Conservation (phyloP, 2,329 filamentous ascomycete species). For the Zymoseptoria pseudotritici region DNA sequence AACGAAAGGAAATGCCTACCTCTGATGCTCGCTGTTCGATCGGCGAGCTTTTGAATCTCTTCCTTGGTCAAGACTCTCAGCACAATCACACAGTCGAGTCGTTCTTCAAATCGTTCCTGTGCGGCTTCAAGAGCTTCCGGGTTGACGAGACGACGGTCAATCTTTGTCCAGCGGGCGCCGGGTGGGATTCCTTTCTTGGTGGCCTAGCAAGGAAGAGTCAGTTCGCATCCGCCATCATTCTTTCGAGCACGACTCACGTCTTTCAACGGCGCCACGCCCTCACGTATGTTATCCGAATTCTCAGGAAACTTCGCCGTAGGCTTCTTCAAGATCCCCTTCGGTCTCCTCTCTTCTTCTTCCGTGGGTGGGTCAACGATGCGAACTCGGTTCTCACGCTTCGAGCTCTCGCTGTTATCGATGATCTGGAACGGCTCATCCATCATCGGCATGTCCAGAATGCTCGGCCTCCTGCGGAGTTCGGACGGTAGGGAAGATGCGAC, state of each 20-base stretch:
- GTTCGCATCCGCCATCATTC: neutral
- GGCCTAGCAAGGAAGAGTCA: slow-evolving; percentile 19
- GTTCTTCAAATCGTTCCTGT: slow-evolving; percentile 86
- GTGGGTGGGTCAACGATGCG: slow-evolving; percentile 63
- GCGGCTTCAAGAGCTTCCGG: slow-evolving; percentile 76
- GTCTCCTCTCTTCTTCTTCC: slow-evolving; percentile 58
- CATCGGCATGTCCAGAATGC: slow-evolving; percentile 28
- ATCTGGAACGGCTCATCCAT: slow-evolving; percentile 23
- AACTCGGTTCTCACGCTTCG: slow-evolving; percentile 34
- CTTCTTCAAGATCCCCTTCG: slow-evolving; percentile 78
- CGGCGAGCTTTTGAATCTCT: slow-evolving; percentile 81
- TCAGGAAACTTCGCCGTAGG: slow-evolving; percentile 81
- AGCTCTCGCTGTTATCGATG: slow-evolving; percentile 29
- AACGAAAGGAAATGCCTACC: slow-evolving; percentile 29
- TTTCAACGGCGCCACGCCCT: slow-evolving; percentile 90
- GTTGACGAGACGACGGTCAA: slow-evolving; percentile 80
- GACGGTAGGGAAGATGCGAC: slow-evolving; percentile 7
- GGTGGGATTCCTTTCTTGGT: slow-evolving; percentile 39
- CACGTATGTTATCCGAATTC: slow-evolving; percentile 71
- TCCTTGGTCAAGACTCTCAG: slow-evolving; percentile 78
- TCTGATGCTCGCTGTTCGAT: slow-evolving; percentile 72
- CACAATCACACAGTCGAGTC: slow-evolving; percentile 91
- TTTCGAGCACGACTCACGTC: slow-evolving; percentile 40
- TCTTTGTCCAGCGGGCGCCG: slow-evolving; percentile 87
- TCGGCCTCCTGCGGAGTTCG: slow-evolving; percentile 22